Evolutionary conservation across 345 rosid genomes (phyloP), one percentile per base, ranked within the genome.

Genomic region (Erysimum cheiranthoides): DNA sequence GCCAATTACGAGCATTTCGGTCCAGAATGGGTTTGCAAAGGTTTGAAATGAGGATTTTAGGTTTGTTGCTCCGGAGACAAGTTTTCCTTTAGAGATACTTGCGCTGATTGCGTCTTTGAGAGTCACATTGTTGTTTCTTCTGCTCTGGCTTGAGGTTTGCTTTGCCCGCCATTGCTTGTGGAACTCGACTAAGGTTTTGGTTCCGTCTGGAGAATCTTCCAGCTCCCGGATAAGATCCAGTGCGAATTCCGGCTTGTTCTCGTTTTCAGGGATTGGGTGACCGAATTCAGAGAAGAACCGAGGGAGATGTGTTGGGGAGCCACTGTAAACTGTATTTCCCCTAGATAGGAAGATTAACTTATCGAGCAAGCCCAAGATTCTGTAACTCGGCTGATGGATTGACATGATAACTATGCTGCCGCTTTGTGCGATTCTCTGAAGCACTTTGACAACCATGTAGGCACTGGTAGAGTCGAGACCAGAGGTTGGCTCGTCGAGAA

Each of bases 381-480:
- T 79, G 79, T 84, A 89, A 75, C 98, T 94, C 5, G 98, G 98
- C 82, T 94, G 98, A 71, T 94, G 98, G 11, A 94, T 76, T 0
- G 98, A 87, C 97, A 94, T 90, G 61, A 94, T 88, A 10, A 94
- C 97, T 8, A 92, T 87, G 67, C 98, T 90, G 4, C 98, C 97
- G 5, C 90, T 87, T 59, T 85, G 88, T 2, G 98, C 97, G 18
- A 94, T 89, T 54, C 93, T 75, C 74, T 90, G 94, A 79, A 94
- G 71, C 8, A 94, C 98, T 72, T 92, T 94, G 16, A 92, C 96
- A 47, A 94, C 98, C 96, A 92, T 90, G 54, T 76, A 94, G 1
- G 98, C 97, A 31, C 97, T 94, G 1, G 98, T 94, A 2, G 97
- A 94, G 62, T 94, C 98, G 3, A 94, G 81, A 2, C 98, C 98